phyloP scores from a whole-genome alignment of 495 filamentous ascomycete genomes.

The Podospora australis region DNA sequence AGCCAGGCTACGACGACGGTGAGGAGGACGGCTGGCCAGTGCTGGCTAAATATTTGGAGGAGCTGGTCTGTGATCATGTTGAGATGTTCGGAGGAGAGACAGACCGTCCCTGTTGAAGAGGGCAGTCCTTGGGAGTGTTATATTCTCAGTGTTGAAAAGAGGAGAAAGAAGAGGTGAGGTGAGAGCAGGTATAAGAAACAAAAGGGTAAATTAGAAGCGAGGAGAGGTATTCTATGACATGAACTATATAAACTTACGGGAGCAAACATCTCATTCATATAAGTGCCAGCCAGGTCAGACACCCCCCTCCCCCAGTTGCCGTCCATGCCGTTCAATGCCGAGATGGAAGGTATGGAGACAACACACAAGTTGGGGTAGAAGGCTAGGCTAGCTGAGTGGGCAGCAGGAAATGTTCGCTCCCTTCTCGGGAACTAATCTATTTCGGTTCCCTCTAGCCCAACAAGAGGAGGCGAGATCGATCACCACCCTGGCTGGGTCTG shows the following conservation, averaged over 20 bases:
- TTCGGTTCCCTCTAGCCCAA: too few species aligned
- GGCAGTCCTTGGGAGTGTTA: neutral
- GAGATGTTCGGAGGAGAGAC: neutral
- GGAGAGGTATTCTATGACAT: neutral
- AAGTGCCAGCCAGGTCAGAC: neutral
- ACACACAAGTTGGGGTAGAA: conserved; percentile 7
- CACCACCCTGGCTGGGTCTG: too few species aligned
- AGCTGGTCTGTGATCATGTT: conserved; percentile 23
- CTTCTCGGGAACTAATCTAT: conserved; percentile 10
- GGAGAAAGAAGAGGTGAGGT: neutral
- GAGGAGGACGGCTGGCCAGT: conserved; percentile 42
- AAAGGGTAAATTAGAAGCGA: neutral
- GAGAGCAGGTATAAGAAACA: neutral
- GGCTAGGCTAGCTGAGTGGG: conserved; percentile 1
- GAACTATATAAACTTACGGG: neutral
- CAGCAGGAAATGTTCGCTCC: too few species aligned
- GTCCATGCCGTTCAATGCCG: conserved; percentile 11
- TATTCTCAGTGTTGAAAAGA: conserved; percentile 1
- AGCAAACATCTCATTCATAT: conserved; percentile 4
- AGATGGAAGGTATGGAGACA: conserved; percentile 2
- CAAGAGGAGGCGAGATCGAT: too few species aligned
- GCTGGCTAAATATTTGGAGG: conserved; percentile 28
- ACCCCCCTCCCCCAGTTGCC: conserved; percentile 1
- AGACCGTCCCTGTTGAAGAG: conserved; percentile 4
- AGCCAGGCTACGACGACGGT: conserved; percentile 35